Conservation (phyloP, 2,329 filamentous ascomycete genomes). For the Geoglossum cookeanum region DNA sequence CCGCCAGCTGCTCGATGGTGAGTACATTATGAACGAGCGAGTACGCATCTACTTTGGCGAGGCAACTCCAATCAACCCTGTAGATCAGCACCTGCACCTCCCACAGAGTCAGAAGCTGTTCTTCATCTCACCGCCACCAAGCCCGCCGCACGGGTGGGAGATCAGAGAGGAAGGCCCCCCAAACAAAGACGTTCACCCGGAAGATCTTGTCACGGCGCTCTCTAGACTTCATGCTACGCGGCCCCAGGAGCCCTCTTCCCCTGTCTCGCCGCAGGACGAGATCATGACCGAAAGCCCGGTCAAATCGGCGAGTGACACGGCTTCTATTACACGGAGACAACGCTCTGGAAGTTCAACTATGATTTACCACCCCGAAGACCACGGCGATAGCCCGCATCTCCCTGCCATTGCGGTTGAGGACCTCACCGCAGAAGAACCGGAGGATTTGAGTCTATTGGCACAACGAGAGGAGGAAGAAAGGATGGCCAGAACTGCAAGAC, state of each 20-base stretch:
- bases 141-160: slow-evolving; percentile 45
- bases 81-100: slow-evolving; percentile 29
- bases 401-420: slow-evolving; percentile 47
- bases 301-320: background rate
- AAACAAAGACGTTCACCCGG: slow-evolving; percentile 45
- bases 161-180: slow-evolving; percentile 42
- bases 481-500: slow-evolving; percentile 29
- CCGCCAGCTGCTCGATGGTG: slow-evolving; percentile 24
- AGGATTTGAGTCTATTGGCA: slow-evolving; percentile 26
- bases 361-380: slow-evolving; percentile 42
- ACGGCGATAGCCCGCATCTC: slow-evolving; percentile 37
- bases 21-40: slow-evolving; percentile 16
- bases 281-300: slow-evolving; percentile 9
- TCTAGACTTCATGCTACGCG: slow-evolving; percentile 28
- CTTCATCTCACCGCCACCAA: slow-evolving; percentile 46
- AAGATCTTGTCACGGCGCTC: slow-evolving; percentile 38
- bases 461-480: slow-evolving; percentile 22
- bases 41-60: slow-evolving; percentile 33
- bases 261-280: slow-evolving; percentile 11
- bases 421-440: slow-evolving; percentile 27
- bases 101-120: slow-evolving; percentile 42
- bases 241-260: slow-evolving; percentile 13
- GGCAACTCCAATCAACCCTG: slow-evolving; percentile 26
- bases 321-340: slow-evolving; percentile 9
- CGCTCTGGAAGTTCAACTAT: slow-evolving; percentile 36